These are phyloP conservation scores for Patellifolia procumbens DNA, from an alignment of 179 eudicot genomes.

Conservation along the genomic window DNA sequence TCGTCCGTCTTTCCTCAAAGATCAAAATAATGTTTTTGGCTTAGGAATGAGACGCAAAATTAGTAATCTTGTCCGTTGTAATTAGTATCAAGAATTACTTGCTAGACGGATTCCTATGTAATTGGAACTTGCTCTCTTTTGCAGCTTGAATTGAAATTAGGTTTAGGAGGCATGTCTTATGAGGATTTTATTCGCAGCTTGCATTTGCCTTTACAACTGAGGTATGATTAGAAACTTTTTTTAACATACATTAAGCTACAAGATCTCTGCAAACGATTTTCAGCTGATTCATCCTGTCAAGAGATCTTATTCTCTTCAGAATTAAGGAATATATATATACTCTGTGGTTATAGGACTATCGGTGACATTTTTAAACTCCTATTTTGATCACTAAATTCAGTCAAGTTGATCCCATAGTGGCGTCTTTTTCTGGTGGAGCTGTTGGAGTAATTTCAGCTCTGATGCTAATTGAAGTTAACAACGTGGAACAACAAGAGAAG, in stretches of 20 bases:
- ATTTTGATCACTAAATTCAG: constrained; percentile 40
- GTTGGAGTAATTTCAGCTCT: constrained; percentile 92
- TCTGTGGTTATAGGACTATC: background rate
- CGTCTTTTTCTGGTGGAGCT: constrained; percentile 92
- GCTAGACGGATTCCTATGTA: constrained; percentile 5
- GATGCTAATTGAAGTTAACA: constrained; percentile 84
- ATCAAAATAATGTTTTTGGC: background rate
- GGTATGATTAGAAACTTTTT: constrained; percentile 41
- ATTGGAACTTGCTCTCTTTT: constrained; percentile 24
- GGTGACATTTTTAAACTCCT: constrained; percentile 19
- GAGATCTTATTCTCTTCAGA: constrained; percentile 6
- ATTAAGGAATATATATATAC: background rate
- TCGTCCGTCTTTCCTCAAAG: background rate
- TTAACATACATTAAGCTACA: background rate
- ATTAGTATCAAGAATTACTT: constrained; percentile 5
- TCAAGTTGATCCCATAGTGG: constrained; percentile 97
- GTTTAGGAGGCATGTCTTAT: constrained; percentile 89
- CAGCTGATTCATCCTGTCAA: background rate
- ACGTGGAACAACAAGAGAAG: constrained; percentile 90
- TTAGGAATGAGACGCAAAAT: too few relatives aligned
- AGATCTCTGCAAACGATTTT: background rate
- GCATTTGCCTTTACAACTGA: constrained; percentile 86
- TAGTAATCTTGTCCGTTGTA: background rate
- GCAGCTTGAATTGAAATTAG: constrained; percentile 92
- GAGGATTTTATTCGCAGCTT: constrained; percentile 74